Conservation (phyloP, 768 basidiomycete species). For the Lentinula lateritia region DNA sequence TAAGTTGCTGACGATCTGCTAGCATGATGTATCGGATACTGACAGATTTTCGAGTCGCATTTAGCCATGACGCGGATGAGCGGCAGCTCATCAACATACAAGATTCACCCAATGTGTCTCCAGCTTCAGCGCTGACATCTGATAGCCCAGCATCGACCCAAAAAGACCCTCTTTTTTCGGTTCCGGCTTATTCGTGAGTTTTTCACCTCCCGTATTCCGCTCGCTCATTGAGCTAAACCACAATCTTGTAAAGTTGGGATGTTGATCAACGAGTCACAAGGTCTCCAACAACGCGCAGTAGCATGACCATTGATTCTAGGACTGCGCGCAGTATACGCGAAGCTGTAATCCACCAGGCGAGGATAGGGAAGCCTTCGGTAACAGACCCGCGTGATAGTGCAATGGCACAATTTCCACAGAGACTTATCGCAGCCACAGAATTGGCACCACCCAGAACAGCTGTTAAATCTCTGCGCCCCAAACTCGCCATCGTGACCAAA, state of each 20-base stretch:
- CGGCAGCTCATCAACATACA: neutral
- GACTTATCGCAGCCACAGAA: neutral
- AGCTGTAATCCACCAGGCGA: slow-evolving; percentile 18
- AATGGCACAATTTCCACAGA: neutral
- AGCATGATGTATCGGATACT: neutral
- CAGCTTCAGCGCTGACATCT: slow-evolving; percentile 4
- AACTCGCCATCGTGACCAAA: neutral
- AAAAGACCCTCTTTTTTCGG: too few relatives aligned
- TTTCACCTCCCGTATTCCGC: slow-evolving; percentile 14
- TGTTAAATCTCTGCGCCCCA: neutral
- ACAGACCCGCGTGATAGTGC: neutral
- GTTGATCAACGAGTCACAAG: slow-evolving; percentile 10
- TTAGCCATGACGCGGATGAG: slow-evolving; percentile 5
- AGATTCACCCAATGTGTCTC: slow-evolving; percentile 7
- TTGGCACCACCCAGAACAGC: neutral
- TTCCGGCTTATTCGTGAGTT: neutral
- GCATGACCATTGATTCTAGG: slow-evolving; percentile 15
- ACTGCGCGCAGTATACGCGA: slow-evolving; percentile 14
- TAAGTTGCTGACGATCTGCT: slow-evolving; percentile 15
- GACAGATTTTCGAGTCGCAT: slow-evolving; percentile 9
- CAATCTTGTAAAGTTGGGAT: slow-evolving; percentile 1
- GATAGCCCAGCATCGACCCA: too few relatives aligned
- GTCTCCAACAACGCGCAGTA: slow-evolving; percentile 12
- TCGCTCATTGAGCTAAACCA: slow-evolving; percentile 9
- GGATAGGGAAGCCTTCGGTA: slow-evolving; percentile 8